phyloP scores from a whole-genome alignment of 2,329 filamentous ascomycete genomes.

The Emericellopsis atlantica region DNA sequence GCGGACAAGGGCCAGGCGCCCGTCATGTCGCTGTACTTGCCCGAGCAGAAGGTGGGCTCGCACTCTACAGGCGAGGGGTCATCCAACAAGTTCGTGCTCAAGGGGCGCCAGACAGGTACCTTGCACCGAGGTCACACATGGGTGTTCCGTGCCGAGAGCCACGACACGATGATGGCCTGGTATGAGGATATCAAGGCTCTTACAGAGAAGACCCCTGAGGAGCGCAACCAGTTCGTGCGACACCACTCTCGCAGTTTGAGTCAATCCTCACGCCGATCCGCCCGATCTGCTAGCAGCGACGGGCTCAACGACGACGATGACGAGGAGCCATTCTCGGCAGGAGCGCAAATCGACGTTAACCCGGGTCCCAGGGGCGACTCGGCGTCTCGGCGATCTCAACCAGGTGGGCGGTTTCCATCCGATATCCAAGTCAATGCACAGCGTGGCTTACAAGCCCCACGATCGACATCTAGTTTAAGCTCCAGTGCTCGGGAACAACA shows the following conservation, averaged over 20 bases:
- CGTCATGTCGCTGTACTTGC: slow-evolving; percentile 90
- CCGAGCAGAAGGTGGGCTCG: slow-evolving; percentile 89
- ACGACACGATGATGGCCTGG: slow-evolving; percentile 96
- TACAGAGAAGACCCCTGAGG: slow-evolving; percentile 79
- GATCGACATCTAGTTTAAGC: slow-evolving; percentile 72
- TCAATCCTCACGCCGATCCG: slow-evolving; percentile 46
- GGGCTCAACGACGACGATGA: slow-evolving; percentile 66
- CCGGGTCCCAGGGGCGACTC: slow-evolving; percentile 35
- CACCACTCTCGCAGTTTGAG: slow-evolving; percentile 70
- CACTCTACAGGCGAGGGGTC: slow-evolving; percentile 72
- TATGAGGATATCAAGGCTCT: slow-evolving; percentile 86
- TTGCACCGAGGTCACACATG: slow-evolving; percentile 76
- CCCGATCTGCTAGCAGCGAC: slow-evolving; percentile 56
- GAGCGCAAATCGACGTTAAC: slow-evolving; percentile 31
- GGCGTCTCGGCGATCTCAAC: slow-evolving; percentile 58
- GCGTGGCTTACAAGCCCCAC: slow-evolving; percentile 67
- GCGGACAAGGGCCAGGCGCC: slow-evolving; percentile 84
- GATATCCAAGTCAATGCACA: slow-evolving; percentile 72
- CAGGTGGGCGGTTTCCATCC: slow-evolving; percentile 94
- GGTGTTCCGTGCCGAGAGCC: slow-evolving; percentile 58
- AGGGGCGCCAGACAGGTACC: slow-evolving; percentile 82
- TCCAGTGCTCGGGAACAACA: slow-evolving; percentile 39
- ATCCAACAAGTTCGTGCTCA: slow-evolving; percentile 96
- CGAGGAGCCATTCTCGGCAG: slow-evolving; percentile 47
- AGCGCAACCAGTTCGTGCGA: slow-evolving; percentile 77